These are phyloP conservation scores for Vitis riparia DNA, from an alignment of 164 flowering plant species.

Conservation along the genomic window DNA sequence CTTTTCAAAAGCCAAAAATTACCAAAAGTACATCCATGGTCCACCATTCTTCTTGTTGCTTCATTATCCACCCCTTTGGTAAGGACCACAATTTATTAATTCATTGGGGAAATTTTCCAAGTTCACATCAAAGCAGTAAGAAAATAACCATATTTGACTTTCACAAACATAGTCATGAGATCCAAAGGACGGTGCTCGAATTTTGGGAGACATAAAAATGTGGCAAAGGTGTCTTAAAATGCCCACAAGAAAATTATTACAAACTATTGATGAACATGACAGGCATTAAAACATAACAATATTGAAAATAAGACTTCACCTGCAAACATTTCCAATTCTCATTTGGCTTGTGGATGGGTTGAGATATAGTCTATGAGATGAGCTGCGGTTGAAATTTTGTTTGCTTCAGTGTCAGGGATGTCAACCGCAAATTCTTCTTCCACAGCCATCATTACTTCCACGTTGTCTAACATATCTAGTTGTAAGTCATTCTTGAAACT, in stretches of 20 bases:
- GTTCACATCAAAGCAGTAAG: constrained; percentile 9
- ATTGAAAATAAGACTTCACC: constrained; percentile 9
- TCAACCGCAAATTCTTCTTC: constrained; percentile 48
- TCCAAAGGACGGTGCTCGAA: constrained; percentile 12
- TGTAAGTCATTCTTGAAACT: constrained; percentile 43
- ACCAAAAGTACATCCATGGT: no score
- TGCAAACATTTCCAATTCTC: constrained; percentile 13
- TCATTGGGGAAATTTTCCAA: not conserved
- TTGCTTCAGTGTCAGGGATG: constrained; percentile 40
- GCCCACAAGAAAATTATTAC: constrained; percentile 12
- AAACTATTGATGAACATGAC: constrained; percentile 4
- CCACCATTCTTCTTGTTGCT: not conserved
- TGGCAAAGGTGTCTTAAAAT: constrained; percentile 4
- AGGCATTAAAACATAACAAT: not conserved
- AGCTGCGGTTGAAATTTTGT: constrained; percentile 37
- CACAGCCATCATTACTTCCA: constrained; percentile 39
- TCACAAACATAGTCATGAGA: constrained; percentile 16
- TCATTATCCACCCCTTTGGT: not conserved
- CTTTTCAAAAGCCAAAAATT: no score
- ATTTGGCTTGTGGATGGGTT: constrained; percentile 44
- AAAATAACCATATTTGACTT: constrained; percentile 15
- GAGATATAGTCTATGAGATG: constrained; percentile 43
- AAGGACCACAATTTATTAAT: constrained; percentile 3
- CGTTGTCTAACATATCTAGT: constrained; percentile 39
- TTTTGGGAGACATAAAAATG: constrained; percentile 12